Conservation (phyloP, 768 basidiomycete species). For the Cystobasidium onofrii region DNA sequence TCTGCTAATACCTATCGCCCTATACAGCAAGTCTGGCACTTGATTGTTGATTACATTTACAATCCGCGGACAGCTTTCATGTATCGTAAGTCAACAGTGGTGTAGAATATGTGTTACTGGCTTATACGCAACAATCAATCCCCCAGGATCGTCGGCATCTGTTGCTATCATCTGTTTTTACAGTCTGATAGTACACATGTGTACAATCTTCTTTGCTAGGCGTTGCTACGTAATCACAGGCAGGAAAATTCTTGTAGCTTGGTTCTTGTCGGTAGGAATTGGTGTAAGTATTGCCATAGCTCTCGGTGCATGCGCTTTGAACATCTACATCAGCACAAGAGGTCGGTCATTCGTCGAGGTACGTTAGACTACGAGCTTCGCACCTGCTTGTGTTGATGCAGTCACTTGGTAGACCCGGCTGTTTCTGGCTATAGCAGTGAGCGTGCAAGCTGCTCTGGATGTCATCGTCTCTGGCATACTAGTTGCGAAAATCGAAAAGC, state of each 20-base stretch:
- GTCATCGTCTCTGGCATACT: background rate
- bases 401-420: background rate
- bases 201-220: slow-evolving; percentile 2
- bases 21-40: background rate
- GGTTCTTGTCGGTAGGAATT: background rate
- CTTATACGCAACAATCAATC: no score
- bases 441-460: background rate
- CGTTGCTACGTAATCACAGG: slow-evolving; percentile 7
- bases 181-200: background rate
- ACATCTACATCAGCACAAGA: background rate
- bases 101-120: no score
- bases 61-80: background rate
- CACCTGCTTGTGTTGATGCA: no score
- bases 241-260: background rate
- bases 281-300: background rate
- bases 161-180: background rate
- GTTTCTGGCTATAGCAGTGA: background rate
- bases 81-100: background rate
- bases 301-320: background rate
- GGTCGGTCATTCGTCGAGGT: background rate
- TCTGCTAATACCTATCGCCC: background rate
- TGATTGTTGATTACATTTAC: background rate
- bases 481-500: background rate
- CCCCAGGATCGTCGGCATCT: background rate
- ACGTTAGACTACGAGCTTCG: background rate